Evolutionary conservation across 768 basidiomycete genomes (phyloP).

Genomic region (Lactifluus pinguis): DNA sequence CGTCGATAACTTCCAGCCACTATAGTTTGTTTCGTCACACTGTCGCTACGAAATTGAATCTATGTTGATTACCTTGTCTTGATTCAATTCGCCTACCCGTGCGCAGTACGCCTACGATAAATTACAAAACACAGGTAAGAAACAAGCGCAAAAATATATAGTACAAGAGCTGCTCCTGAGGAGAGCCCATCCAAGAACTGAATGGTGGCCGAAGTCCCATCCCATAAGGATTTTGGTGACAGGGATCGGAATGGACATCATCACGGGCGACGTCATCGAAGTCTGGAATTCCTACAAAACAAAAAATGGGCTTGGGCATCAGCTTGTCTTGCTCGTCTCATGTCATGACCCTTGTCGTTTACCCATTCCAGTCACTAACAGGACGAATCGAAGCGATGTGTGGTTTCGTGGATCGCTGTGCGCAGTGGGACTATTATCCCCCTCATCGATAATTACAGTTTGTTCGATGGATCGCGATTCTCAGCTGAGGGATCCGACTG

Average conservation of each 20-base stretch:
- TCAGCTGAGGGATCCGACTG: too few relatives aligned
- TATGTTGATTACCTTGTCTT: too few relatives aligned
- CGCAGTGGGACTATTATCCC: too few relatives aligned
- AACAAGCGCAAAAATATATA: neutral
- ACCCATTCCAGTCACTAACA: too few relatives aligned
- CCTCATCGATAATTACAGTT: neutral
- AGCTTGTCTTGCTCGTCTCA: neutral
- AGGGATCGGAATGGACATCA: slow-evolving; percentile 4
- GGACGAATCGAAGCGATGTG: neutral
- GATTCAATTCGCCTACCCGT: neutral
- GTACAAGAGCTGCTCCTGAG: neutral
- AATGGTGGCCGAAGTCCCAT: slow-evolving; percentile 13
- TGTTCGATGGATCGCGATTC: too few relatives aligned
- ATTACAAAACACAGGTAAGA: neutral
- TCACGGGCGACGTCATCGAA: slow-evolving; percentile 4
- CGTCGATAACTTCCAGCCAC: neutral
- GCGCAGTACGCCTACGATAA: neutral
- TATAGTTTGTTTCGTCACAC: neutral
- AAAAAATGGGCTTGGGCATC: too few relatives aligned
- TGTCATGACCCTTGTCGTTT: too few relatives aligned
- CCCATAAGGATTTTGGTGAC: slow-evolving; percentile 8
- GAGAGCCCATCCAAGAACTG: slow-evolving; percentile 1
- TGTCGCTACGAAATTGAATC: too few relatives aligned
- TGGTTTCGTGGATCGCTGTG: too few relatives aligned
- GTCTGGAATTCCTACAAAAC: slow-evolving; percentile 10